These are phyloP conservation scores for Zygosaccharomyces siamensis DNA, from an alignment of 805 yeast genomes.

Conservation along the genomic window DNA sequence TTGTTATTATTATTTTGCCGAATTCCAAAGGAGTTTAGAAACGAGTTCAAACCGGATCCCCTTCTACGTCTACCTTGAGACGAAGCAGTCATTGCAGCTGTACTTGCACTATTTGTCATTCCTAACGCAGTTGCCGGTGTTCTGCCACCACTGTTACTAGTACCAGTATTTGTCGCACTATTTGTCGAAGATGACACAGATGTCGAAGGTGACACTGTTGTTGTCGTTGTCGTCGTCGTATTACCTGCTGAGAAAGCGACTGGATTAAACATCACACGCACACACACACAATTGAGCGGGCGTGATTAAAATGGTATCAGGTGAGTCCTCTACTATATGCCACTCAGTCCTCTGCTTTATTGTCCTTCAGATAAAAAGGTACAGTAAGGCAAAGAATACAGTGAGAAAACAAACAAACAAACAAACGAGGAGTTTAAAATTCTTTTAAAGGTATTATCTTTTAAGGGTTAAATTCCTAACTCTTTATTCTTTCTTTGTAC, in stretches of 20 bases:
- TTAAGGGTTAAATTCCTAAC: neutral
- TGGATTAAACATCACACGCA: conserved; percentile 11
- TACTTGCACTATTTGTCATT: conserved; percentile 5
- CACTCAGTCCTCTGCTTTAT: neutral
- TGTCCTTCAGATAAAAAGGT: neutral
- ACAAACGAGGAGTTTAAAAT: neutral
- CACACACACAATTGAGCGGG: neutral
- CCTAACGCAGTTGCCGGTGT: conserved; percentile 5
- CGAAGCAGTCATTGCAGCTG: conserved; percentile 4
- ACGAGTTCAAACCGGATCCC: conserved; percentile 27
- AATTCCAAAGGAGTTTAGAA: conserved; percentile 30
- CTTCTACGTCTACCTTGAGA: conserved; percentile 16
- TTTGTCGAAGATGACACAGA: neutral
- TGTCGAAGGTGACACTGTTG: conserved; percentile 4
- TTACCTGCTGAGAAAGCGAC: conserved; percentile 12
- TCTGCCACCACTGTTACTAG: conserved; percentile 2
- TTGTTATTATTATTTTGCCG: conserved; percentile 17
- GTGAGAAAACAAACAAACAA: neutral
- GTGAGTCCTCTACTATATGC: neutral
- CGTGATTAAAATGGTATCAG: neutral
- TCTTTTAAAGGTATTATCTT: neutral
- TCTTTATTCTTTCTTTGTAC: neutral
- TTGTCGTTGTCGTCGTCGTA: conserved; percentile 1
- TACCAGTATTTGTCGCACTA: conserved; percentile 5
- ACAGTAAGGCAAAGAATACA: neutral